These are phyloP conservation scores for Phytophthora colocasiae DNA, from an alignment of 352 stramenopile species.

Conservation along the genomic window DNA sequence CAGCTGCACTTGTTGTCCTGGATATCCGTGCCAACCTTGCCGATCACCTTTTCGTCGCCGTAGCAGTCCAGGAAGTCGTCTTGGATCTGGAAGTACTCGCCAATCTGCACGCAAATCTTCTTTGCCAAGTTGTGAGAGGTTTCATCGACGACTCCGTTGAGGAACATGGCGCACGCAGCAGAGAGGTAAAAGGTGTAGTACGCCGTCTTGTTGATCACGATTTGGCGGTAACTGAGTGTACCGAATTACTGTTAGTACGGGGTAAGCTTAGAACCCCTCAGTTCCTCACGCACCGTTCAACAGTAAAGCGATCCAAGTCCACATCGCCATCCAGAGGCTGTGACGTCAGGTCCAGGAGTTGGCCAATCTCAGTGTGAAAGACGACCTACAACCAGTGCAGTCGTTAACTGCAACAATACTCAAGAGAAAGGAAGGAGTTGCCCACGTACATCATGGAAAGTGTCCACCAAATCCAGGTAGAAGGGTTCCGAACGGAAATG, in stretches of 20 bases:
- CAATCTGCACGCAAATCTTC: constrained; percentile 97
- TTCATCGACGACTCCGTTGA: constrained; percentile 85
- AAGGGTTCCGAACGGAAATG: constrained; percentile 82
- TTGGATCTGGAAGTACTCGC: constrained; percentile 99
- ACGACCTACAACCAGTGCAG: constrained; percentile 86
- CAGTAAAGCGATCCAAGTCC: constrained; percentile 94
- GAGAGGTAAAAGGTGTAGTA: constrained; percentile 99
- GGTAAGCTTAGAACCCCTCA: neutral
- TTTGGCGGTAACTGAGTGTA: constrained; percentile 76
- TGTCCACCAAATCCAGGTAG: constrained; percentile 96
- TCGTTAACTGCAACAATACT: neutral
- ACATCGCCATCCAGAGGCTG: constrained; percentile 83
- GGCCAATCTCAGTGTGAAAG: constrained; percentile 97
- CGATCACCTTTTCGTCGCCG: constrained; percentile 92
- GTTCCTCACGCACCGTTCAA: constrained; percentile 82
- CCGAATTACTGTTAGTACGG: constrained; percentile 14
- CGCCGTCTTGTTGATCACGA: constrained; percentile 99
- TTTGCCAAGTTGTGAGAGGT: constrained; percentile 85
- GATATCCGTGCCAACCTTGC: constrained; percentile 98
- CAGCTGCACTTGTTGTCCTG: constrained; percentile 99
- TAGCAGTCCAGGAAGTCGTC: constrained; percentile 99
- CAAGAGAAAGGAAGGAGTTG: neutral
- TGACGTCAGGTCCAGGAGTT: constrained; percentile 93
- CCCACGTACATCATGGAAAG: constrained; percentile 91
- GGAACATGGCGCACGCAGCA: constrained; percentile 91